These are phyloP conservation scores for Candida gorgasii DNA, from an alignment of 805 yeast genomes.

Conservation along the genomic window DNA sequence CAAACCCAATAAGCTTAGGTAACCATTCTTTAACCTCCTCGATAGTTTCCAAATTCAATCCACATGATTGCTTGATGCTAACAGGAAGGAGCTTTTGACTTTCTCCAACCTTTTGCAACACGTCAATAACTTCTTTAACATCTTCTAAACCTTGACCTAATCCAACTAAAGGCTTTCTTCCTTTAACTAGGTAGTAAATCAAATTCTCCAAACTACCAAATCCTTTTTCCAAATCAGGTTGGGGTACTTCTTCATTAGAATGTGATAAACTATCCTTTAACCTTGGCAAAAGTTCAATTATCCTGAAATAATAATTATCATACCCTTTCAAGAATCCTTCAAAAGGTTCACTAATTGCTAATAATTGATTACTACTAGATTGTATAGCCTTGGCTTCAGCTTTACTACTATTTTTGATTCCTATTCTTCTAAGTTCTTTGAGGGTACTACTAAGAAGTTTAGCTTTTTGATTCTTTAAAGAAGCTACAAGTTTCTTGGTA, in stretches of 20 bases:
- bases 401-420: conserved; percentile 66
- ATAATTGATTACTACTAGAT: conserved; percentile 59
- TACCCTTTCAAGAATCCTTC: conserved; percentile 35
- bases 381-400: conserved; percentile 66
- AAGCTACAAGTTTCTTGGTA: conserved; percentile 62
- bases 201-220: conserved; percentile 75
- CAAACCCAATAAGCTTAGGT: conserved; percentile 39
- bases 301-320: conserved; percentile 61
- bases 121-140: conserved; percentile 13
- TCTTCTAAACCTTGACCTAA: conserved; percentile 28
- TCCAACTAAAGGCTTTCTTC: conserved; percentile 49
- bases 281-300: conserved; percentile 80
- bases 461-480: conserved; percentile 79
- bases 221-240: conserved; percentile 70
- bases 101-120: conserved; percentile 11
- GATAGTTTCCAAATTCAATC: conserved; percentile 19
- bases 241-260: conserved; percentile 74
- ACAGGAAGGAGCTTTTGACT: conserved; percentile 15
- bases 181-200: conserved; percentile 55
- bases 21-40: conserved; percentile 25
- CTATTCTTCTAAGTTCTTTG: conserved; percentile 72
- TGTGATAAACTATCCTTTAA: conserved; percentile 63
- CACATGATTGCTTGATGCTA: conserved; percentile 19
- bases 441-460: conserved; percentile 75
- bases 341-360: conserved; percentile 56